Base-by-base conservation (phyloP, 495 filamentous ascomycete genomes). In the Talaromyces nanjingensis region DNA sequence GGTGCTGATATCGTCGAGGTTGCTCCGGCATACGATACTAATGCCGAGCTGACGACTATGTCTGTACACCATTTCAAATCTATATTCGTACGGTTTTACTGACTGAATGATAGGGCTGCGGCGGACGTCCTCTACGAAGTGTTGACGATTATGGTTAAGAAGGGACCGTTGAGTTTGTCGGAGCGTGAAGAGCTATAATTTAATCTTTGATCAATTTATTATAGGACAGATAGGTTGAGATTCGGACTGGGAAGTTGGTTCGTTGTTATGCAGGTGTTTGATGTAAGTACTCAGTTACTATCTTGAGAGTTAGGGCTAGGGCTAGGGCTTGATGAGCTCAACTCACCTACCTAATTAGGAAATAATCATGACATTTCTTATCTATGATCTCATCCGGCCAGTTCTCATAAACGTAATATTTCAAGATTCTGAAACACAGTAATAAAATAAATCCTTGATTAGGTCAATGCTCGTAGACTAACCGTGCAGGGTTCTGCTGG, bases 1-100 rank as follows among this genome's bases (percentile, higher is more conserved):
- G 90, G 88, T 0, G 87, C 88, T 0, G 91, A 96, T 74, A 85
- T 92, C 20, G 89, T 92, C 0, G 89, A 92, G 71, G 88, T 91
- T 18, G 81, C 87, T 2, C 88, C 87, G 1, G 82, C 83, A 4
- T 91, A 90, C 69, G 88, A 90, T 72, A 89, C 84, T 1, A 82
- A 81, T 67, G 87, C 86, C 1, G 86, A 90, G 70, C 81, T 82
- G 20, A 89, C 88, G 4, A 85, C 83, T 0, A 83, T 91, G 75
- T 77, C 65, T 22, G 74, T 66, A 24, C 9, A 22, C 29, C 22
- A 52, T 39, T 25, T 20, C 29, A 29, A 59, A 22, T 20, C 63
- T 45, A 39, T 62, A n/a, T 31, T 33, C 16, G 45, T 18, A 11
- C 24, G 53, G 5, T 4, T 39, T 57, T 27, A 29, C 29, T 25